These are phyloP conservation scores for Areca catechu DNA, from an alignment of 176 grass and related monocot genomes.

Conservation along the genomic window DNA sequence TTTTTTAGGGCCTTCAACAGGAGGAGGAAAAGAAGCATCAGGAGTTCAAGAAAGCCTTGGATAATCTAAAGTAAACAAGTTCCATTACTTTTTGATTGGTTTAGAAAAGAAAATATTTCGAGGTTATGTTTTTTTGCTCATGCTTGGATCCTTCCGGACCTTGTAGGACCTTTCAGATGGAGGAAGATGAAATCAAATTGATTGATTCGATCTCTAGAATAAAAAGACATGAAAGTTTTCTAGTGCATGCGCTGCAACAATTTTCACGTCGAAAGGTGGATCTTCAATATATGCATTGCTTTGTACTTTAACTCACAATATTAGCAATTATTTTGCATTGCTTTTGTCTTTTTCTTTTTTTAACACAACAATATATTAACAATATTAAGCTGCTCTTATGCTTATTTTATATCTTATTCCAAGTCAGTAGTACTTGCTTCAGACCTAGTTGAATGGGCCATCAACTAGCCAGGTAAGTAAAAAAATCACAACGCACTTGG, in stretches of 20 bases:
- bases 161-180: constrained; percentile 6
- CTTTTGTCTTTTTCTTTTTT: background rate
- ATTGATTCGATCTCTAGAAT: background rate
- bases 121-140: background rate
- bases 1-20: background rate
- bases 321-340: background rate
- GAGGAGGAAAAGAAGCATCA: background rate
- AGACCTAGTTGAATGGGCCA: background rate
- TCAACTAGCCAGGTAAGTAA: constrained; percentile 1
- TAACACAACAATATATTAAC: too few species aligned
- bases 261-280: background rate
- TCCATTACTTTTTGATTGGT: background rate
- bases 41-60: background rate
- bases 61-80: background rate
- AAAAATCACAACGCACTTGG: too few species aligned
- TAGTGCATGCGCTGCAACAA: background rate
- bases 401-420: background rate
- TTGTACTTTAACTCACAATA: background rate
- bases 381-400: background rate
- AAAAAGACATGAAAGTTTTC: background rate
- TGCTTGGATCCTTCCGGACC: background rate
- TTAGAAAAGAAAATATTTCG: background rate
- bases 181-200: background rate
- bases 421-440: background rate
- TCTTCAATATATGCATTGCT: background rate